A percentile compares a stretch with the other conserved stretches of the same genome.
phyloP scores from a whole-genome alignment of 2,329 filamentous ascomycete genomes.

The Botrytis squamosa region DNA sequence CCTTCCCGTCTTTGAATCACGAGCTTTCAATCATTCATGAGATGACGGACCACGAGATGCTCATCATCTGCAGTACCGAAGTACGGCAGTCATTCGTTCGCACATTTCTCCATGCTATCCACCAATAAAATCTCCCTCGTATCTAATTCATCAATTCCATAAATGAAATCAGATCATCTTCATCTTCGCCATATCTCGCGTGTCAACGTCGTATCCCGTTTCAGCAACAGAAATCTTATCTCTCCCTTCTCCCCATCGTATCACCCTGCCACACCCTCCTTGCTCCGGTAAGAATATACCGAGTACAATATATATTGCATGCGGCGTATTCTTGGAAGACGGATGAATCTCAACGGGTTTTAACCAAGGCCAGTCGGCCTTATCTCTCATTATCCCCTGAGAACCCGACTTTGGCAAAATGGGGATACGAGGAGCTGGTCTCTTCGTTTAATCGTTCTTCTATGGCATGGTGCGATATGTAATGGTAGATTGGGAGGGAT shows the following conservation, averaged over 20 bases:
- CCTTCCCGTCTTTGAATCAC: conserved; percentile 13
- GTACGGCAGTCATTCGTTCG: conserved; percentile 3
- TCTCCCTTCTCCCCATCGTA: not conserved
- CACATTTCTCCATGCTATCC: not conserved
- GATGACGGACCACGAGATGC: conserved; percentile 2
- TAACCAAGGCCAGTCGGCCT: conserved; percentile 5
- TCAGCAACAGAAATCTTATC: not conserved
- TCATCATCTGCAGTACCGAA: not conserved
- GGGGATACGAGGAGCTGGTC: conserved; percentile 7
- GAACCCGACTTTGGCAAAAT: conserved; percentile 9
- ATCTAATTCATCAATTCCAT: not conserved
- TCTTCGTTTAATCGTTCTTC: too few relatives aligned
- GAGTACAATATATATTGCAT: conserved; percentile 12
- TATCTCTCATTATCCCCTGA: conserved; percentile 5
- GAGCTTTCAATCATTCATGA: conserved; percentile 1
- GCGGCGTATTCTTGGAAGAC: not conserved
- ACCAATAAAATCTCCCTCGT: not conserved
- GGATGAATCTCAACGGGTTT: not conserved
- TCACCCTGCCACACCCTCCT: not conserved
- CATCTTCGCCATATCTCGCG: not conserved
- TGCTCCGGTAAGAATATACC: conserved; percentile 2
- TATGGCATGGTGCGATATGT: not conserved
- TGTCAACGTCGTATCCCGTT: conserved; percentile 14
- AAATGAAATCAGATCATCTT: conserved; percentile 1
- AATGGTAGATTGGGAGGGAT: not conserved